Evolutionary conservation across 805 yeast genomes (phyloP), one percentile per base, ranked within the genome.

Genomic region (Wickerhamiella cacticola): DNA sequence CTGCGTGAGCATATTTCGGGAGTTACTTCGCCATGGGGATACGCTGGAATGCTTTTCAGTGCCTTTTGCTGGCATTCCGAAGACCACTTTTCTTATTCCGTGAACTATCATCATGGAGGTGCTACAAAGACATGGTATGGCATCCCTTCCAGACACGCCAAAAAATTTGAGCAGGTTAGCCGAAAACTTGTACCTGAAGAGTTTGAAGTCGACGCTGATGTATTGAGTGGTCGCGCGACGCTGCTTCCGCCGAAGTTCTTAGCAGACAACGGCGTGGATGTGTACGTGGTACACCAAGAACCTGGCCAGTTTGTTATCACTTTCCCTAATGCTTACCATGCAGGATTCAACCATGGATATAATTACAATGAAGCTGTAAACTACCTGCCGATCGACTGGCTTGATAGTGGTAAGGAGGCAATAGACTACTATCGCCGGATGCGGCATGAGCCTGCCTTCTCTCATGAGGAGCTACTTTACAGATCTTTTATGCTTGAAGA

Each of bases 51-150:
- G 45, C 70, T 85, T 44, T 78, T 86, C 57, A 82, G 94, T 1
- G 85, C 96, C 1, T 89, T 89, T 60, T 88, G 97, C 63, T 89
- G 96, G 96, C 96, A 89, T 62, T 81, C 83, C 50, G 97, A 88
- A 59, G 97, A 88, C 63, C 96, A 89, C 60, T 86, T 83, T 60
- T 84, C 96, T 0, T 70, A 85, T 52, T 82, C 94, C 45, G 88
- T 94, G 3, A 89, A 89, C 62, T 88, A 88, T 61, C 94, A 94
- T 61, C 96, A 88, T 60, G 71, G 75, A 53, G 97, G 97, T 1
- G 80, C 81, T 12, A 79, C 89, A 5, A 89, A 89, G 60, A 80
- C 87, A 50, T 88, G 97, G 97, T 88, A 88, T 61, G 89, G 92
- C 7, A 80, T 88, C 4, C 96, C 96, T 0, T 76, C 83, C 10